Base-by-base conservation (phyloP, 352 stramenopile genomes). In the Globisporangium rhizosaccharum region DNA sequence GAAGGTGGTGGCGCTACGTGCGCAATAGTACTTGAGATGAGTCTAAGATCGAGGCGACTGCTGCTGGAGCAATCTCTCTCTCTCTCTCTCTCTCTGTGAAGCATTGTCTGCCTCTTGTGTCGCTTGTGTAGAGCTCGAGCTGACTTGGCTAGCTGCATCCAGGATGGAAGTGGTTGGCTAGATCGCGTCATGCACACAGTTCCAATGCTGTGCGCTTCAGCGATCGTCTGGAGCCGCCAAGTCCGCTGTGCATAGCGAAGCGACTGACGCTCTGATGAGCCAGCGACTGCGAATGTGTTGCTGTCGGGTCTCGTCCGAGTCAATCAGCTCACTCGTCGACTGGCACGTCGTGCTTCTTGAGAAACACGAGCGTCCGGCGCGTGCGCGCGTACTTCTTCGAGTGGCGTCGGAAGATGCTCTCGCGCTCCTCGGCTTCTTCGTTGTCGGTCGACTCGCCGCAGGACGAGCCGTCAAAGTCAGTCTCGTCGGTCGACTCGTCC, bases 351-450 rank as follows among this genome's bases (percentile, higher is more conserved):
- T 83, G 69, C 46, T 80, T 83, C 61, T 79, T 79, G 39, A 86
- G 61, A 51, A 86, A 86, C 18, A 71, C 59, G 39, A 86, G 64
- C 59, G 79, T 65, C 17, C 71, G 68, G 54, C 76, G 76, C 59
- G 77, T 80, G 51, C 76, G 76, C 14, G 76, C 72, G 63, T 86
- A 86, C 65, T 86, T 86, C 63, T 80, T 67, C 17, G 76, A 70
- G 45, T 75, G 73, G 51, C 73, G 64, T 39, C 76, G 73, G 62
- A 82, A 67, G 23, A 83, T 69, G 45, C 77, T 70, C 61, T 83
- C 73, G 7, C 70, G 71, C 52, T 76, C 62, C 8, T 68, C 50
- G 1, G 59, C 63, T 12, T 85, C 73, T 7, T 83, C 70, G 2
- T 61, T 64, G 15, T 77, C 71, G 9, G 67, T 79, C 2, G 71